Base-by-base conservation (phyloP, 2,329 filamentous ascomycete species). In the Alternaria sp. region DNA sequence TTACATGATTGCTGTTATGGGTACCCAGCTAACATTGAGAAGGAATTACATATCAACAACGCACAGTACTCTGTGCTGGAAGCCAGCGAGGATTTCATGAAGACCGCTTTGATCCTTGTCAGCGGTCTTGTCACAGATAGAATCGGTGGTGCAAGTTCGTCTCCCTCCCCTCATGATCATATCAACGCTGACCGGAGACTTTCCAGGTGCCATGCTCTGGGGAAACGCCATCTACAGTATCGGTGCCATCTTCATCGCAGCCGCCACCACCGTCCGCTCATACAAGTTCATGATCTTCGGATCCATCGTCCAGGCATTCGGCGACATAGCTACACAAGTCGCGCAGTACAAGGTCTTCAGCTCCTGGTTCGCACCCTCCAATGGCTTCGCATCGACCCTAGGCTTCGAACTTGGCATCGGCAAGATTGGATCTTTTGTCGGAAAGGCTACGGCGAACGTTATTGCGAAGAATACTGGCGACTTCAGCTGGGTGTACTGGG, bases 301-400 rank as follows among this genome's bases (percentile, higher is more conserved):
- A 2, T 77, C 83, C 36, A 79, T 90, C 1, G 76, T 90, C 12
- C 81, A 86, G 26, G 83, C 87, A 0, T 75, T 90, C 0, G 88
- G 88, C n/a, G 88, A 89, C 64, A 87, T 89, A 19, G 86, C 88
- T 0, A 90, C 88, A 0, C 87, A 90, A 67, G 83, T 89, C 28
- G 88, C 88, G 0, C 87, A 89, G 71, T 90, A 89, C 73, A 88
- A 89, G 64, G 85, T 90, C 64, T 90, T 90, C 68, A 88, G 86
- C 0, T 88, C 86, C 0, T 90, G 88, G 88, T 90, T 90, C 64
- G 82, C 87, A 0, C 88, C 88, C 0, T 87, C 82, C 8, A 84
- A 86, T 59, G 88, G 88, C 2, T 90, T 90, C 69, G 88, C 87
- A 0, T 87, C 87, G 0, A 90, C 87, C 0, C 80, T 90, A 0